Evolutionary conservation across 1,284 basidiomycete genomes (phyloP), one percentile per base, ranked within the genome.

Genomic region (Malassezia sympodialis): DNA sequence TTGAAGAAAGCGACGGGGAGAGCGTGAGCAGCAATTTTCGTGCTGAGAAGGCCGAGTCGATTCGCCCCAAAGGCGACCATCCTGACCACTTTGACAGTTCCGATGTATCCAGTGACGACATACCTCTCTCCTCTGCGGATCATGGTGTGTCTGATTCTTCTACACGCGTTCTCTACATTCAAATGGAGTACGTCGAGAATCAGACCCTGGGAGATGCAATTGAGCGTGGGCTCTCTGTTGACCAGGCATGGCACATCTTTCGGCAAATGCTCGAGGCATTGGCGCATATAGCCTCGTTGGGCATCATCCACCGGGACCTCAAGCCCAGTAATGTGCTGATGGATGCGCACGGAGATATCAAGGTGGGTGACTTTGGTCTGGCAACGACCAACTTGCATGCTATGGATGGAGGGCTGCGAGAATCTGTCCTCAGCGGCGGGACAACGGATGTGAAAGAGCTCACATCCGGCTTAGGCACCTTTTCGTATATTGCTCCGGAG

Each of bases 281-380:
- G 3, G 85, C 87, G 0, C 88, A 96, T 66, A 90, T 96, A 82
- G 86, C 14, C 84, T 64, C 83, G 26, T 79, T 88, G 44, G 87
- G 87, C 24, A 91, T 96, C 63, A 85, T 96, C 26, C 90, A 96
- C 77, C 81, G 91, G 44, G 91, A 96, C 73, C 57, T 69, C 30
- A 69, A 73, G 50, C 72, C 72, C 1, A 67, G 66, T 14, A 73
- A 73, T 45, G 68, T 73, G 3, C 57, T 73, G 39, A 68, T 73
- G 62, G 67, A 65, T 17, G 59, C 60, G 32, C 62, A 88, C 55
- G 88, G 88, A 5, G 88, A 94, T 64, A 87, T 79, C 85, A 94
- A 87, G 81, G 86, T 96, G 45, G 91, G 90, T 23, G 91, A 96
- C 76, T 96, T 96, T 71, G 91, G 91, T 31, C 79, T 96, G 15